Percentiles rank a stretch among this genome's conserved stretches.
Conservation (phyloP, 1,139 yeast species). For the Candida sanyaensis region DNA sequence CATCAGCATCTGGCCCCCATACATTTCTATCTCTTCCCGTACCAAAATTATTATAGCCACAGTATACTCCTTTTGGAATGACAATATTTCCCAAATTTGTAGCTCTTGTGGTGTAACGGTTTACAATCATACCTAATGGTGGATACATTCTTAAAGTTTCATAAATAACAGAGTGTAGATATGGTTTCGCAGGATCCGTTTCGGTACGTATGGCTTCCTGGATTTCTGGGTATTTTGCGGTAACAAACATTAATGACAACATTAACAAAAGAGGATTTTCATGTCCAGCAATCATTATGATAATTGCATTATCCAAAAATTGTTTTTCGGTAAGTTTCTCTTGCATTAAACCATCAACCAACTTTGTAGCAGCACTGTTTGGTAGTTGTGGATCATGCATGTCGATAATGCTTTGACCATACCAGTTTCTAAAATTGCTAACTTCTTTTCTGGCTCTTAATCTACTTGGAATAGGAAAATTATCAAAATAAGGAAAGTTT, state of each 20-base stretch:
- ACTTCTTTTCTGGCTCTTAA: constrained; percentile 46
- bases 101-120: constrained; percentile 43
- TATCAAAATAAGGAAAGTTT: constrained; percentile 57
- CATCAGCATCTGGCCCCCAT: constrained; percentile 55
- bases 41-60: constrained; percentile 60
- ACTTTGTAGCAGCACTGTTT: constrained; percentile 26
- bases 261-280: constrained; percentile 61
- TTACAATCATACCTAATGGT: constrained; percentile 60
- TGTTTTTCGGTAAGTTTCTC: constrained; percentile 46
- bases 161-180: constrained; percentile 36
- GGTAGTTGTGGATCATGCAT: neutral
- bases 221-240: constrained; percentile 41
- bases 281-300: constrained; percentile 62
- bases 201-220: constrained; percentile 41
- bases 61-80: constrained; percentile 56
- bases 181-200: constrained; percentile 15
- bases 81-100: constrained; percentile 43
- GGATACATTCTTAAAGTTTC: constrained; percentile 58
- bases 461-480: constrained; percentile 52
- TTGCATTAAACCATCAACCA: constrained; percentile 37
- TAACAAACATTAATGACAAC: constrained; percentile 48
- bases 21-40: constrained; percentile 50
- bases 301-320: constrained; percentile 57
- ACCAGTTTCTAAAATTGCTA: constrained; percentile 37
- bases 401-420: constrained; percentile 23